phyloP scores from a whole-genome alignment of 306 rosid species.

The Inga oerstediana region DNA sequence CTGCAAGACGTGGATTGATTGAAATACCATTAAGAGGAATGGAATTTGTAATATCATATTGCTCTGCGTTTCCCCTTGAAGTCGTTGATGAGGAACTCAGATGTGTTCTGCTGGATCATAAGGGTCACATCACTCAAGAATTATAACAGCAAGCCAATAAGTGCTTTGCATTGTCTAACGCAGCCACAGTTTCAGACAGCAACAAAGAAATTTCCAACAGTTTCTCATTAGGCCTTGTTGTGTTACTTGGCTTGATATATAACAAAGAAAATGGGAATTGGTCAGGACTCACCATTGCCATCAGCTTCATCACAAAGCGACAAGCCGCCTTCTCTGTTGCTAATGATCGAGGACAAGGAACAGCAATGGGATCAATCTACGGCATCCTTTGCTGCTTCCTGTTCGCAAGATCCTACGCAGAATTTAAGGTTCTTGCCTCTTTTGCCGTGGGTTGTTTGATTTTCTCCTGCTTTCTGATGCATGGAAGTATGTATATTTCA shows the following conservation, averaged over 20 bases:
- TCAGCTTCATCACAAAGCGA: neutral
- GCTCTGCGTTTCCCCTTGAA: neutral
- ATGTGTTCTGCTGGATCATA: neutral
- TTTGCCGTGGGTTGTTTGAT: neutral
- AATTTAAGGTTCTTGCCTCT: neutral
- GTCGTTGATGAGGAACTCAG: neutral
- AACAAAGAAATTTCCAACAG: neutral
- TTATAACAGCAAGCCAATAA: neutral
- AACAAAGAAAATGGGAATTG: neutral
- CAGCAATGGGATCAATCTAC: neutral
- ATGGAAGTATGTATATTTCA: neutral
- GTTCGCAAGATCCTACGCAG: neutral
- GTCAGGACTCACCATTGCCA: neutral
- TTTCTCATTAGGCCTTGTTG: neutral
- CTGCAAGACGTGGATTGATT: neutral
- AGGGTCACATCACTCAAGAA: neutral
- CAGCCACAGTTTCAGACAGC: neutral
- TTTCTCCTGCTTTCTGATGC: neutral
- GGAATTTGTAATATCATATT: neutral
- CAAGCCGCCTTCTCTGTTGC: neutral
- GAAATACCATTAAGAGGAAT: neutral
- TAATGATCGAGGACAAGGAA: neutral
- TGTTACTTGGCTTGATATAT: neutral
- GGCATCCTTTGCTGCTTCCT: neutral
- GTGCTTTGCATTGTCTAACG: neutral